Base-by-base conservation (phyloP, 345 rosid species). In the Pistacia vera region DNA sequence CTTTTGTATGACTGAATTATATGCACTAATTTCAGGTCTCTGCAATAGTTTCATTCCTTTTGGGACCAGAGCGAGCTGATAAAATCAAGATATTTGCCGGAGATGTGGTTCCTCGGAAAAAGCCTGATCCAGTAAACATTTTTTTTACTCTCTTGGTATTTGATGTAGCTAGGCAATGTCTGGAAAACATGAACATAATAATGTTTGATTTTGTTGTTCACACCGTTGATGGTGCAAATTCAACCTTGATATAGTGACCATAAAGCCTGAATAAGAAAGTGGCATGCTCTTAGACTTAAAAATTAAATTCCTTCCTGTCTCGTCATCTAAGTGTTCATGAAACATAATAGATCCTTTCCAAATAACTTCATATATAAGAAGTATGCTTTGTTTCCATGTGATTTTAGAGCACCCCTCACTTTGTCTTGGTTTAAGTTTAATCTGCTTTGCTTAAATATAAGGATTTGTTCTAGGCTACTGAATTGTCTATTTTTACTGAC, bases 71-170 rank as follows among this genome's bases (percentile, higher is more conserved):
- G 69, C 76, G 89, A 78, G 98, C 98, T 58, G 90, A 85, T 51
- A 88, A 95, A n/a, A 93, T 95, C 79, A 82, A 88, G 90, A 93
- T 93, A 81, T 90, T 95, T 56, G 98, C 98, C 11, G 98, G 99
- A 83, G 99, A 95, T 13, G 94, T 91, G 49, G 98, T 95, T 73
- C 93, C 97, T 0, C 85, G 91, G 61, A 93, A 95, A 82, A 95
- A 95, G 83, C 98, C 99, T 75, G 98, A 95, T 69, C 99, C 98
- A 6, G 99, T 95, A 73, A 72, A 56, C 55, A 30, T 30, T 30
- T 30, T 55, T 30, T 20, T 2, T 48, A 22, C 36, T 60, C 68
- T 61, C 68, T 72, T 71, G 4, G 5, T 44, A 58, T 74, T 67
- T 54, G 20, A 33, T 70, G 5, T n/a, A 44, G 38, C 49, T 13